A percentile compares a stretch with the other conserved stretches of the same genome.
These are phyloP conservation scores for Neocucurbitaria cava DNA, from an alignment of 2,329 filamentous ascomycete genomes.

Conservation along the genomic window DNA sequence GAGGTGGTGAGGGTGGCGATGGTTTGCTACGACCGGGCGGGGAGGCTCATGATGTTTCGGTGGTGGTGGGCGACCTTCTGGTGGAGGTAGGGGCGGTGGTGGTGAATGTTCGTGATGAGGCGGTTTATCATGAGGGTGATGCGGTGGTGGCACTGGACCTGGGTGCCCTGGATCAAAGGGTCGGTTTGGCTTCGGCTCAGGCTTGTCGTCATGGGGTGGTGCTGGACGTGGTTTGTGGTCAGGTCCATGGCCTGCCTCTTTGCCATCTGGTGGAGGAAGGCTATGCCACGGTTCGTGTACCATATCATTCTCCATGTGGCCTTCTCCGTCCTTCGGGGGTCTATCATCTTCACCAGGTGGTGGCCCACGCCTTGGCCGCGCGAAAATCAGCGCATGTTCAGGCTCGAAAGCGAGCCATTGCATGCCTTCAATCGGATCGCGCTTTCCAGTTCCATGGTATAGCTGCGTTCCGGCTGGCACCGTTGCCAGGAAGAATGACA, in stretches of 20 bases:
- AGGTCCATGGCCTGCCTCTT: background rate
- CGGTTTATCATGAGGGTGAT: conserved; percentile 4
- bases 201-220: background rate
- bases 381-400: conserved; percentile 74
- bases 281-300: background rate
- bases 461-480: conserved; percentile 70
- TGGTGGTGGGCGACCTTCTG: background rate
- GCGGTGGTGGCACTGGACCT: background rate
- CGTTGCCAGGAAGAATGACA: conserved; percentile 71
- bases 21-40: conserved; percentile 10
- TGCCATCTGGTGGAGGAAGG: background rate
- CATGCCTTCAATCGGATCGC: conserved; percentile 58
- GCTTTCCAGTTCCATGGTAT: conserved; percentile 67
- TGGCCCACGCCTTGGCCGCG: conserved; percentile 40
- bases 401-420: conserved; percentile 82
- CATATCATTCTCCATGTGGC: background rate
- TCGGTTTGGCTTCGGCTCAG: background rate
- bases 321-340: background rate
- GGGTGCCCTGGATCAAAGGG: background rate
- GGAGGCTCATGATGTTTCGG: conserved; percentile 8
- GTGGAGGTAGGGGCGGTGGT: background rate
- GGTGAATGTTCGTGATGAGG: background rate
- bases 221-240: background rate
- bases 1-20: background rate
- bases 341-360: conserved; percentile 8